A percentile compares a stretch with the other conserved stretches of the same genome.
Evolutionary conservation across 345 rosid genomes (phyloP).

Genomic region (Eutrema heterophyllum): DNA sequence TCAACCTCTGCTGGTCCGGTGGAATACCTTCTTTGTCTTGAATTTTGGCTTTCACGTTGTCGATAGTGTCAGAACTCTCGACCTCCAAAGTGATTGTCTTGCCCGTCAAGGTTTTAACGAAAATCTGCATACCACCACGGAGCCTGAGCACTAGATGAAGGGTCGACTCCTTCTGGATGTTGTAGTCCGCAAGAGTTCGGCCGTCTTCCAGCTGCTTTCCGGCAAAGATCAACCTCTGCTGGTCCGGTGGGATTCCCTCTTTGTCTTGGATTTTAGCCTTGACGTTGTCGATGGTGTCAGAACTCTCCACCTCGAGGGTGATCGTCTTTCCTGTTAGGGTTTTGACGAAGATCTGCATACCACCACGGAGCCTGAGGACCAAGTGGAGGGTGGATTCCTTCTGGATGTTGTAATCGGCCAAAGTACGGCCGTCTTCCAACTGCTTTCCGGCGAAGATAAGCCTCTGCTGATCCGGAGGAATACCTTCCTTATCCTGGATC

Average conservation of each 20-base stretch:
- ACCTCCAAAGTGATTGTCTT: slow-evolving; percentile 42
- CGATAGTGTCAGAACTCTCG: slow-evolving; percentile 41
- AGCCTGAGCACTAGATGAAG: slow-evolving; percentile 29
- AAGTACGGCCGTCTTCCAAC: background rate
- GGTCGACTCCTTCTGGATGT: slow-evolving; percentile 36
- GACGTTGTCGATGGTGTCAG: slow-evolving; percentile 40
- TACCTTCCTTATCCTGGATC: slow-evolving; percentile 17
- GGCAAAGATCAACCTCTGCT: slow-evolving; percentile 33
- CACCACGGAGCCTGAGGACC: slow-evolving; percentile 15
- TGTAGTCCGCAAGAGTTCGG: slow-evolving; percentile 29
- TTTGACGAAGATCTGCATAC: slow-evolving; percentile 31
- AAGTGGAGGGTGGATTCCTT: slow-evolving; percentile 15
- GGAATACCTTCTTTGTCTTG: slow-evolving; percentile 46
- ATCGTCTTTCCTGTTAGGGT: slow-evolving; percentile 37
- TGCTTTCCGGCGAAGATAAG: slow-evolving; percentile 26
- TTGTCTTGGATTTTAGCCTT: slow-evolving; percentile 41
- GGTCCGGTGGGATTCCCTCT: slow-evolving; percentile 38
- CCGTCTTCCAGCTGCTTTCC: slow-evolving; percentile 35
- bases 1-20: slow-evolving; percentile 43
- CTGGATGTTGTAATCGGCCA: slow-evolving; percentile 17
- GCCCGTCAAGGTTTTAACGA: slow-evolving; percentile 39
- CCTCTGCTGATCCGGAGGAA: slow-evolving; percentile 28
- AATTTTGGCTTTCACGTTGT: slow-evolving; percentile 42
- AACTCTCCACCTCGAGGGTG: slow-evolving; percentile 37
- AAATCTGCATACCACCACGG: slow-evolving; percentile 44